phyloP scores from a whole-genome alignment of 495 filamentous ascomycete species.

The Neurospora sp. region DNA sequence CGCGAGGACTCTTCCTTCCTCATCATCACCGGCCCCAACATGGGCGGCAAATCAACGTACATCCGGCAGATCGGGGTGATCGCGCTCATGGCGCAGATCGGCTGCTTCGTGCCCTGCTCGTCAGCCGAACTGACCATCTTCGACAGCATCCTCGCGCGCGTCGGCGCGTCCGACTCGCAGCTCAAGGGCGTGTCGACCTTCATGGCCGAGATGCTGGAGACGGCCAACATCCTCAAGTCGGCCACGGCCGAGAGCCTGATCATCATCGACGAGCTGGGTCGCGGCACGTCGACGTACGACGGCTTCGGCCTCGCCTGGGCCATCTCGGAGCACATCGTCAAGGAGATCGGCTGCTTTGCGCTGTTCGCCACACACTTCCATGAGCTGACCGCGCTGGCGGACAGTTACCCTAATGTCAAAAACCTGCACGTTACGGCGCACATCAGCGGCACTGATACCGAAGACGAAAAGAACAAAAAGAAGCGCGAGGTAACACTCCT shows the following conservation, averaged over 20 bases:
- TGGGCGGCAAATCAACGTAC: conserved; percentile 98
- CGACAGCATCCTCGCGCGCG: conserved; percentile 93
- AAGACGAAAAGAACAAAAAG: conserved; percentile 11
- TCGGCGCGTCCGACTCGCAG: conserved; percentile 90
- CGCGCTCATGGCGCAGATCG: conserved; percentile 93
- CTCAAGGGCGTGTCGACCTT: conserved; percentile 98
- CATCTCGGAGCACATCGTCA: conserved; percentile 94
- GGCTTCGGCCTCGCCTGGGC: conserved; percentile 98
- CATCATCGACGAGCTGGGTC: conserved; percentile 97
- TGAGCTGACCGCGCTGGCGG: conserved; percentile 82
- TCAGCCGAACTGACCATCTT: conserved; percentile 92
- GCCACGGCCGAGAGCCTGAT: conserved; percentile 90
- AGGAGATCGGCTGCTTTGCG: conserved; percentile 84
- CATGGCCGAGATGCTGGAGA: conserved; percentile 99
- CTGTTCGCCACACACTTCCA: conserved; percentile 99
- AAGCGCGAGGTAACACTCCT: conserved; percentile 80
- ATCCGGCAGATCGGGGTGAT: conserved; percentile 97
- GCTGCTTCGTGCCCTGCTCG: conserved; percentile 89
- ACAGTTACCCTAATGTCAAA: conserved; percentile 74
- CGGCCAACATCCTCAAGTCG: conserved; percentile 94
- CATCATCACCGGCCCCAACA: conserved; percentile 97
- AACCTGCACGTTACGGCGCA: conserved; percentile 96
- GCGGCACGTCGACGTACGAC: conserved; percentile 96
- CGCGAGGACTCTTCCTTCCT: conserved; percentile 80
- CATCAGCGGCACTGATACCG: conserved; percentile 51